Evolutionary conservation across 176 grass and related monocot genomes (phyloP).

Genomic region (Oryza glaberrima): DNA sequence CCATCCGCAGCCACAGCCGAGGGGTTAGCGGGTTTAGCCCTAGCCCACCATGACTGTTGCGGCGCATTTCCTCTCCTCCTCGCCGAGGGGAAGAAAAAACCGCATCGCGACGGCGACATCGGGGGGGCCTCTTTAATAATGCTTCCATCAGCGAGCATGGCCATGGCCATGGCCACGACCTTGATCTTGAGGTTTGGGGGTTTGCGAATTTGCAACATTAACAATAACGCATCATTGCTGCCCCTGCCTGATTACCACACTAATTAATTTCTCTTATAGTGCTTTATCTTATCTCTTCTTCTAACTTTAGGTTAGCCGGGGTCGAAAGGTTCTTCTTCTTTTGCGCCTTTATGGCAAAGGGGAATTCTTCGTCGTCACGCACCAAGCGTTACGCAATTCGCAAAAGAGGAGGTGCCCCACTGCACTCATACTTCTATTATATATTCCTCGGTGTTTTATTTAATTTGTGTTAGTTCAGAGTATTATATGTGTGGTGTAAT

Average conservation of each 20-base stretch:
- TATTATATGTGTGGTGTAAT: slow-evolving; percentile 28
- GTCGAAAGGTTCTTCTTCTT: slow-evolving; percentile 60
- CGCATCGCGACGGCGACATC: slow-evolving; percentile 18
- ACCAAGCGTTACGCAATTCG: slow-evolving; percentile 58
- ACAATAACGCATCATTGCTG: slow-evolving; percentile 29
- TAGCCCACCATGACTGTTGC: slow-evolving; percentile 39
- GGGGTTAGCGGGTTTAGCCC: no score
- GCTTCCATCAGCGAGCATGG: slow-evolving; percentile 47
- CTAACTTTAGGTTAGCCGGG: slow-evolving; percentile 42
- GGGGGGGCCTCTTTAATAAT: slow-evolving; percentile 46
- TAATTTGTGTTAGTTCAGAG: slow-evolving; percentile 35
- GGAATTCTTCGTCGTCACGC: slow-evolving; percentile 66
- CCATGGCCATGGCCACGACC: background rate
- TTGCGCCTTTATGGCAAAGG: slow-evolving; percentile 57
- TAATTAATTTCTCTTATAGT: slow-evolving; percentile 45
- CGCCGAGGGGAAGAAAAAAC: background rate
- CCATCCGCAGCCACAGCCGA: background rate
- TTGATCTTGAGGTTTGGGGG: slow-evolving; percentile 25
- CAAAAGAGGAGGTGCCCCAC: slow-evolving; percentile 52
- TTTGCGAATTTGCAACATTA: background rate
- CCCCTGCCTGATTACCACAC: slow-evolving; percentile 40
- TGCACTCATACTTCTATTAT: background rate
- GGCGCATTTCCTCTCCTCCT: slow-evolving; percentile 30
- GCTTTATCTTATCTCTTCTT: slow-evolving; percentile 74
- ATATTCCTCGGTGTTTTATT: slow-evolving; percentile 36